Evolutionary conservation across 805 yeast genomes (phyloP).

Genomic region (Ogataea naganishii): DNA sequence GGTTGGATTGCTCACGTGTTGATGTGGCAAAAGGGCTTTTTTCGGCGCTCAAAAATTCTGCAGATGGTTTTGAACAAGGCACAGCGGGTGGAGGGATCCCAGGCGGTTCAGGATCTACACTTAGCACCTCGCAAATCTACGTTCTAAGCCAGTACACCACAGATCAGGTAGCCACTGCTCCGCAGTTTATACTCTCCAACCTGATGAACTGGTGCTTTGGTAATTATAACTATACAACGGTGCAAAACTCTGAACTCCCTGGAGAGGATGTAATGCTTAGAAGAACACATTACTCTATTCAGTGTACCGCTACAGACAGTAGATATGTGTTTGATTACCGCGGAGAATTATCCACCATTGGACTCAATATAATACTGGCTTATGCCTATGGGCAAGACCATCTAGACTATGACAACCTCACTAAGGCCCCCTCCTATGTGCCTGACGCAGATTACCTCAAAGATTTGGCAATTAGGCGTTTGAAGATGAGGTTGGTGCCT

Average conservation of each 20-base stretch:
- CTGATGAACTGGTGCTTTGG: constrained; percentile 40
- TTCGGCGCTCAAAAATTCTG: constrained; percentile 26
- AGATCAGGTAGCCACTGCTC: constrained; percentile 35
- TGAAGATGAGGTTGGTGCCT: constrained; percentile 19
- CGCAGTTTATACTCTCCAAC: constrained; percentile 36
- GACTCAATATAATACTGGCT: constrained; percentile 34
- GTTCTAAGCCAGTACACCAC: constrained; percentile 37
- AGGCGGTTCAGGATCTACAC: constrained; percentile 10
- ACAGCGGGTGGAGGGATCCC: constrained; percentile 20
- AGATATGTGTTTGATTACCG: constrained; percentile 36
- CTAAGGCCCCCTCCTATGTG: constrained; percentile 9
- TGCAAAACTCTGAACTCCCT: constrained; percentile 3
- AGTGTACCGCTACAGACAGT: constrained; percentile 11
- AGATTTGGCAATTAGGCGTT: constrained; percentile 10
- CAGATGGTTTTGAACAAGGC: constrained; percentile 4
- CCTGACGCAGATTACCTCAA: constrained; percentile 18
- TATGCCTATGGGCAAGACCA: constrained; percentile 30
- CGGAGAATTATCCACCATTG: constrained; percentile 27
- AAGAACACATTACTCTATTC: neutral
- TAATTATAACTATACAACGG: constrained; percentile 18
- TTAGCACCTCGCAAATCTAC: constrained; percentile 35
- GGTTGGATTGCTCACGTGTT: constrained; percentile 41
- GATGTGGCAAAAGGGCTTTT: constrained; percentile 49
- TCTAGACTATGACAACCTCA: constrained; percentile 3
- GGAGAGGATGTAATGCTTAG: neutral